A percentile compares a stretch with the other conserved stretches of the same genome.
Evolutionary conservation across 768 basidiomycete species (phyloP).

Genomic region (Podaxis mareebaensis): DNA sequence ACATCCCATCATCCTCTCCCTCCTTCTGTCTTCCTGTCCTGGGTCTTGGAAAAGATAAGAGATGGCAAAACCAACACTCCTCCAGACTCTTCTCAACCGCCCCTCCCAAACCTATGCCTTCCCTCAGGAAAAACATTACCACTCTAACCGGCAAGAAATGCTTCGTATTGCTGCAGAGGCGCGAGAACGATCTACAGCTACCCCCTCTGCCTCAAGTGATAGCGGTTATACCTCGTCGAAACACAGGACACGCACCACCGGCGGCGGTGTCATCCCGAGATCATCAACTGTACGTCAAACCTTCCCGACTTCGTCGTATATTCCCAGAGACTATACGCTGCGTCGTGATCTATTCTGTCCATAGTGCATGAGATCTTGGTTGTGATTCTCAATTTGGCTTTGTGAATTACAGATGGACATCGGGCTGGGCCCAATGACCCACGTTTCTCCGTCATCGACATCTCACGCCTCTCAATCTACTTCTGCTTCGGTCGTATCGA

Average conservation of each 20-base stretch:
- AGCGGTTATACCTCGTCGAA: background rate
- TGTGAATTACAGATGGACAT: constrained; percentile 3
- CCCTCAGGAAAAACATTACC: constrained; percentile 46
- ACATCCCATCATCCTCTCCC: background rate
- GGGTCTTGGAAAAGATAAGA: background rate
- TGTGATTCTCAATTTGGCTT: constrained; percentile 9
- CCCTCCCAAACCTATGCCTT: constrained; percentile 65
- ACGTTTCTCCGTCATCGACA: constrained; percentile 7
- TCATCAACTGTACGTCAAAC: constrained; percentile 10
- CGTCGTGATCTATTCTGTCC: background rate
- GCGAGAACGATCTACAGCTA: background rate
- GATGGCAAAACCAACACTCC: constrained; percentile 36
- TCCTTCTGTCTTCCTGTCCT: background rate
- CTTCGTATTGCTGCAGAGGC: constrained; percentile 47
- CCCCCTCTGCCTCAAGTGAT: background rate
- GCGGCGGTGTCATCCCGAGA: constrained; percentile 3
- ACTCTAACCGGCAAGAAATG: constrained; percentile 53
- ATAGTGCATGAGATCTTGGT: background rate
- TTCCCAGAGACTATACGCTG: background rate
- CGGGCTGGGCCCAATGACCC: constrained; percentile 7
- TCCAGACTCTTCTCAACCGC: constrained; percentile 58
- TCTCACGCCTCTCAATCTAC: constrained; percentile 9
- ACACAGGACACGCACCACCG: background rate
- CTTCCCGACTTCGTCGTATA: background rate
- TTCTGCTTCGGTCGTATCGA: constrained; percentile 6